Evolutionary conservation across 2,329 filamentous ascomycete genomes (phyloP).

Genomic region (Alternaria dauci): DNA sequence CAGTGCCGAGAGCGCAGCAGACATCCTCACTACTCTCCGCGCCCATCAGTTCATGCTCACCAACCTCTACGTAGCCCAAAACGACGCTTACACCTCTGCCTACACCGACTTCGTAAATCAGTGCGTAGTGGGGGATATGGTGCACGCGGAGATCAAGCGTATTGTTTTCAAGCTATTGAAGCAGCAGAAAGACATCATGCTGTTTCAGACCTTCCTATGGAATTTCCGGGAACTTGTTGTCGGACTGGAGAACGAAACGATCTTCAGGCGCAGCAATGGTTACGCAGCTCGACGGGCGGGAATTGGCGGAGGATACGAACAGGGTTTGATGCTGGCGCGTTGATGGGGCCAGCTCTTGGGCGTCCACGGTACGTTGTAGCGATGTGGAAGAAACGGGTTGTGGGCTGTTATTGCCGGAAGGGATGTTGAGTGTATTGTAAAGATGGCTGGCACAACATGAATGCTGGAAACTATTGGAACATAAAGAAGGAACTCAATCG

Average conservation of each 20-base stretch:
- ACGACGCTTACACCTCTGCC: neutral
- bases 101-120: neutral
- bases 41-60: neutral
- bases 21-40: neutral
- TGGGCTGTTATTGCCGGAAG: neutral
- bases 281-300: neutral
- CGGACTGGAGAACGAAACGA: neutral
- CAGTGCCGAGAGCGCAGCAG: neutral
- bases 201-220: neutral
- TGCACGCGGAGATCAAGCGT: neutral
- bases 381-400: neutral
- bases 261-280: neutral
- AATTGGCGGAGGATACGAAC: neutral
- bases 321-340: neutral
- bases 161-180: neutral
- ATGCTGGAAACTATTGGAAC: neutral
- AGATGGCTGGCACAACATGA: neutral
- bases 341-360: rapidly evolving
- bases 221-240: neutral
- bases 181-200: neutral
- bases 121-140: neutral
- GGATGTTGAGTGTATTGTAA: neutral
- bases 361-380: neutral
- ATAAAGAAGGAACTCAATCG: neutral
- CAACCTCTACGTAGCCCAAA: neutral